phyloP scores from a whole-genome alignment of 2,329 filamentous ascomycete species.

The Whalleya microplaca region DNA sequence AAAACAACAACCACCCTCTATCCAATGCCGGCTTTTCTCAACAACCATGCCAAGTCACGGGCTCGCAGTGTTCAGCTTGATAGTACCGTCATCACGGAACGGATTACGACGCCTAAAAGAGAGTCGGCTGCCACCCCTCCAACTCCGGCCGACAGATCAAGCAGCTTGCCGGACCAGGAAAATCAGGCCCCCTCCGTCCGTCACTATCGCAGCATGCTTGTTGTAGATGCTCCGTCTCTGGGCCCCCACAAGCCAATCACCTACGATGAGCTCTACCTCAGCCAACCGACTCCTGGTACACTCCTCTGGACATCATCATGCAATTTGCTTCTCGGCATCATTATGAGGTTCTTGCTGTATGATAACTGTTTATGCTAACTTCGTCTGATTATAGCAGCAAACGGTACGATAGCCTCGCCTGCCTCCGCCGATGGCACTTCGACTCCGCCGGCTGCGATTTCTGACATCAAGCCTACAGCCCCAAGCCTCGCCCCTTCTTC shows the following conservation, averaged over 20 bases:
- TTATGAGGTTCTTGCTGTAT: neutral
- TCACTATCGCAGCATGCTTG: slow-evolving; percentile 58
- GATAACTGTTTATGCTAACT: slow-evolving; percentile 11
- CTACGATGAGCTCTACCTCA: slow-evolving; percentile 51
- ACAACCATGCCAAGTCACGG: slow-evolving; percentile 48
- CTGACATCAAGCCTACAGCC: slow-evolving; percentile 35
- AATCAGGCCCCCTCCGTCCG: slow-evolving; percentile 40
- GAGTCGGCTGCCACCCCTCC: slow-evolving; percentile 31
- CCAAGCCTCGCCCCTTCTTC: slow-evolving; percentile 38
- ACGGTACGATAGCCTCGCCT: slow-evolving; percentile 40
- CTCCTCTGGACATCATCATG: slow-evolving; percentile 28
- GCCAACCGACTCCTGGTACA: slow-evolving; percentile 30
- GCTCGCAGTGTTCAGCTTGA: slow-evolving; percentile 56
- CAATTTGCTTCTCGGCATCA: slow-evolving; percentile 25
- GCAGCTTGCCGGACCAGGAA: slow-evolving; percentile 41
- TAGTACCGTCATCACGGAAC: slow-evolving; percentile 21
- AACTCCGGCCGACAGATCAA: slow-evolving; percentile 37
- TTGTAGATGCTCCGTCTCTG: slow-evolving; percentile 54
- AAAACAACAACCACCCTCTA: slow-evolving; percentile 36
- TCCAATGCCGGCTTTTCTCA: slow-evolving; percentile 48
- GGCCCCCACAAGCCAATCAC: slow-evolving; percentile 47
- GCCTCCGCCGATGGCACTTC: slow-evolving; percentile 50
- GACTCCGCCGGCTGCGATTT: slow-evolving; percentile 42
- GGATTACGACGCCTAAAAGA: slow-evolving; percentile 15
- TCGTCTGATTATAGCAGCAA: slow-evolving; percentile 41